These are phyloP conservation scores for Parascedosporium putredinis DNA, from an alignment of 2,329 filamentous ascomycete species.

Conservation along the genomic window DNA sequence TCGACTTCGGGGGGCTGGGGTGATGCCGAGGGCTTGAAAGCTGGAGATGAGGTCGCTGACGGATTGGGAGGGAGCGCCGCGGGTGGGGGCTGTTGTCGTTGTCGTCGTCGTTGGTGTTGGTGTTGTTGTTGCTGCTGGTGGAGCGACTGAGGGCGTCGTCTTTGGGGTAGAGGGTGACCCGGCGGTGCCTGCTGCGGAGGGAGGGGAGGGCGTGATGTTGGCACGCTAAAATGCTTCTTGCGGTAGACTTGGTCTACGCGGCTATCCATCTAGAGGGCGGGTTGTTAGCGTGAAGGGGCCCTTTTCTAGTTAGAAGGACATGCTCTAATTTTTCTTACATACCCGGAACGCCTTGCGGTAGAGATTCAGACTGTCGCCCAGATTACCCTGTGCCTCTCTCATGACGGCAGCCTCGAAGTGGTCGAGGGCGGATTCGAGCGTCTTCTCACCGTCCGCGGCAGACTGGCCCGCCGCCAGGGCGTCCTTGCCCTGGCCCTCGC, in stretches of 20 bases:
- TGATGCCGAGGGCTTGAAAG: constrained; percentile 62
- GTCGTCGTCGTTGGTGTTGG: too few species aligned
- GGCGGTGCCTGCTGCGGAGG: constrained; percentile 17
- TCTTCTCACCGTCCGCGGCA: constrained; percentile 15
- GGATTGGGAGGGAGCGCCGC: constrained; percentile 31
- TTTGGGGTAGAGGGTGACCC: constrained; percentile 13
- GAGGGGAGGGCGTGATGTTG: constrained; percentile 25
- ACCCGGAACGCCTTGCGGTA: constrained; percentile 89
- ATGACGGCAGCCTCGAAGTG: constrained; percentile 89
- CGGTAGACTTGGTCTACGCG: constrained; percentile 78
- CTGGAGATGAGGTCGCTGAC: constrained; percentile 62
- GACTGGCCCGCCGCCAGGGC: constrained; percentile 6
- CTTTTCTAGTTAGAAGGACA: too few species aligned
- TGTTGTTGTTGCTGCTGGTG: constrained; percentile 15
- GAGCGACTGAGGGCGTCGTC: constrained; percentile 14
- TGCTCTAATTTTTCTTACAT: constrained; percentile 16
- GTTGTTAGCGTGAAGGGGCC: constrained; percentile 13
- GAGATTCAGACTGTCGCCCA: constrained; percentile 78
- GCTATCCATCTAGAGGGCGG: constrained; percentile 57
- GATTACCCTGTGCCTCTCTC: constrained; percentile 71
- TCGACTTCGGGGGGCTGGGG: constrained; percentile 59
- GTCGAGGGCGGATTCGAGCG: constrained; percentile 71
- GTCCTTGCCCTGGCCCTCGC: constrained; percentile 8
- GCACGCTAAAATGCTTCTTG: constrained; percentile 72
- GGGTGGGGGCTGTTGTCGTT: too few species aligned